Evolutionary conservation across 495 filamentous ascomycete species (phyloP).

Genomic region (Neurospora sp.): DNA sequence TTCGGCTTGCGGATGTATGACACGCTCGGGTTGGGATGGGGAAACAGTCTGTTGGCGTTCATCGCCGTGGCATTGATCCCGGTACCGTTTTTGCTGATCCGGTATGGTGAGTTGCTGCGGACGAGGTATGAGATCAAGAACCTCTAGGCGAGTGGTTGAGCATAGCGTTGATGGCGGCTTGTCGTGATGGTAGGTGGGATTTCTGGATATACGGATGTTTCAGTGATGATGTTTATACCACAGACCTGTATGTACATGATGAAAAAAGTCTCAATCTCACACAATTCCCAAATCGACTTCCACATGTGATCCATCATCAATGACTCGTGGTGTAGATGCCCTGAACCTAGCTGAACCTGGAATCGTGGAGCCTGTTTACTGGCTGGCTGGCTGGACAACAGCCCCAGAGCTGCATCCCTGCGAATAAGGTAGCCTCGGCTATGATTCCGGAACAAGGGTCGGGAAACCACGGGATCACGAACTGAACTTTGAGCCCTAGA

Average conservation of each 20-base stretch:
- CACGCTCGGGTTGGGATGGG: constrained; percentile 50
- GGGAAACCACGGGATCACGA: constrained; percentile 4
- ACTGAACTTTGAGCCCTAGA: not conserved
- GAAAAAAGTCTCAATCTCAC: not conserved
- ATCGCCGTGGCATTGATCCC: constrained; percentile 42
- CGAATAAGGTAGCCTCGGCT: not conserved
- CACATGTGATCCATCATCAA: not conserved
- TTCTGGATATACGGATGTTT: not conserved
- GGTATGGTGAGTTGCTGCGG: constrained; percentile 41
- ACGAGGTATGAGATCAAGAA: constrained; percentile 33
- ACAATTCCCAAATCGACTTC: not conserved
- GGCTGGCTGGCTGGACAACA: not conserved
- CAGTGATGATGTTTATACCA: not conserved
- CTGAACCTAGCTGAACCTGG: not conserved
- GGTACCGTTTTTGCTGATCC: constrained; percentile 39
- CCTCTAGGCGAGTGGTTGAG: constrained; percentile 11
- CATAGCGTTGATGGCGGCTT: not conserved
- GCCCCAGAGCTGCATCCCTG: not conserved
- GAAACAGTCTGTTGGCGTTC: constrained; percentile 48
- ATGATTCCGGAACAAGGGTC: not conserved
- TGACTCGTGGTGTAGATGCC: not conserved
- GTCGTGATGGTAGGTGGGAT: not conserved
- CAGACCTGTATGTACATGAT: not conserved
- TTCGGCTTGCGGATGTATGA: constrained; percentile 44
- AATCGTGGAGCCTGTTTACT: not conserved